These are phyloP conservation scores for Linum lewisii DNA, from an alignment of 345 rosid species.

Conservation along the genomic window DNA sequence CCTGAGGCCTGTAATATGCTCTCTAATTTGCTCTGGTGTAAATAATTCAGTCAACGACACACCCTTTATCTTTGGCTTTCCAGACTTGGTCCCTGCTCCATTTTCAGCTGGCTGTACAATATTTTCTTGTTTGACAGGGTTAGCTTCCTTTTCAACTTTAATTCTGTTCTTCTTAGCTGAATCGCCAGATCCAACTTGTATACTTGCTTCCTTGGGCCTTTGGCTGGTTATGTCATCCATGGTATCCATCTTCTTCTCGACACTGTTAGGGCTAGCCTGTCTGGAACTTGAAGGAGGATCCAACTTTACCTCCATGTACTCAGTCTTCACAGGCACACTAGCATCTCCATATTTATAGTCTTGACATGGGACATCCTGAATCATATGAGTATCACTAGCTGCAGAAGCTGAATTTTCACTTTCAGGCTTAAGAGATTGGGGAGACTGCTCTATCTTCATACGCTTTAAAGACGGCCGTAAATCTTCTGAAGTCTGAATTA, in stretches of 20 bases:
- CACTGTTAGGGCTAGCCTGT: constrained; percentile 38
- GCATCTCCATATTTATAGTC: constrained; percentile 36
- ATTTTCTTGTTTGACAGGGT: constrained; percentile 47
- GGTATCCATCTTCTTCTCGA: constrained; percentile 38
- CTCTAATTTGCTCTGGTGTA: constrained; percentile 95
- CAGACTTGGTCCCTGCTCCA: constrained; percentile 52
- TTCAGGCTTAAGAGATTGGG: constrained; percentile 33
- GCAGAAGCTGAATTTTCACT: constrained; percentile 38
- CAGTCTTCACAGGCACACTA: constrained; percentile 39
- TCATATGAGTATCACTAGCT: constrained; percentile 25
- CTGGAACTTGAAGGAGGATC: constrained; percentile 42
- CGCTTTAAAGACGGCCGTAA: constrained; percentile 73
- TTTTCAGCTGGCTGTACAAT: constrained; percentile 34
- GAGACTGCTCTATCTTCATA: constrained; percentile 63
- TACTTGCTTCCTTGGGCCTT: constrained; percentile 34
- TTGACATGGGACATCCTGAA: constrained; percentile 39
- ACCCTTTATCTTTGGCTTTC: constrained; percentile 92
- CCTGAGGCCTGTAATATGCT: constrained; percentile 89
- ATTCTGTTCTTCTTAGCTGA: constrained; percentile 35
- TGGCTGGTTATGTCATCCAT: constrained; percentile 36
- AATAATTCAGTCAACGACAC: constrained; percentile 91
- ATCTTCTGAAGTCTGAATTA: constrained; percentile 40
- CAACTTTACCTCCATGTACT: constrained; percentile 41
- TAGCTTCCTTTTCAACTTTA: constrained; percentile 46
- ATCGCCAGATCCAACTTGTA: constrained; percentile 22